phyloP scores from a whole-genome alignment of 805 yeast species.

The Yamadazyma tumulicola region DNA sequence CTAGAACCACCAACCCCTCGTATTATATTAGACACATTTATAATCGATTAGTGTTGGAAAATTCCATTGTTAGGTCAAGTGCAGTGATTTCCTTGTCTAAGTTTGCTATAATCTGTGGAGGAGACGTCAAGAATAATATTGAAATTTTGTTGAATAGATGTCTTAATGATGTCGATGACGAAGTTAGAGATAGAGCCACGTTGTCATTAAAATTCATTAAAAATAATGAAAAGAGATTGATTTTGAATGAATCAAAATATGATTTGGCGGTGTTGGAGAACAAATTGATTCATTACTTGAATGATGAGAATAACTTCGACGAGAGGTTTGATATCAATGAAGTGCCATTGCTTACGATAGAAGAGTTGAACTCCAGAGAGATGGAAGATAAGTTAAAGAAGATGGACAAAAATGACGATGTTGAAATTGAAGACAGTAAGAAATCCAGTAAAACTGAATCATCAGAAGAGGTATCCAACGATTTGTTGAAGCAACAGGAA shows the following conservation, averaged over 20 bases:
- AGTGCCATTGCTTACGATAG: slow-evolving; percentile 64
- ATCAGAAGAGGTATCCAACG: slow-evolving; percentile 18
- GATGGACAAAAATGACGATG: slow-evolving; percentile 27
- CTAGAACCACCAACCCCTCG: slow-evolving; percentile 79
- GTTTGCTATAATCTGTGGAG: slow-evolving; percentile 78
- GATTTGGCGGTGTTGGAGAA: slow-evolving; percentile 77
- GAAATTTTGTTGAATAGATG: slow-evolving; percentile 76
- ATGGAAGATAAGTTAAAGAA: slow-evolving; percentile 48
- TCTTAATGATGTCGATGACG: slow-evolving; percentile 87
- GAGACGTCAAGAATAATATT: slow-evolving; percentile 62
- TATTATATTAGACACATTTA: slow-evolving; percentile 92
- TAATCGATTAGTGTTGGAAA: slow-evolving; percentile 94
- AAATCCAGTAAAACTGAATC: slow-evolving; percentile 6
- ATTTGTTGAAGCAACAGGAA: slow-evolving; percentile 52
- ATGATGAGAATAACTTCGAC: slow-evolving; percentile 45
- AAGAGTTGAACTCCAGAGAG: slow-evolving; percentile 65
- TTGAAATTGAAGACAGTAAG: slow-evolving; percentile 16
- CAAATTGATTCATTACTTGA: slow-evolving; percentile 69
- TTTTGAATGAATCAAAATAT: slow-evolving; percentile 65
- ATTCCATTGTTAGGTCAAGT: slow-evolving; percentile 91
- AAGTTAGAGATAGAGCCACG: slow-evolving; percentile 96
- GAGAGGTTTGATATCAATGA: slow-evolving; percentile 67
- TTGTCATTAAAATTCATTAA: slow-evolving; percentile 68
- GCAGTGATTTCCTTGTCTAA: slow-evolving; percentile 91
- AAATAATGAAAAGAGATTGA: slow-evolving; percentile 37